These are phyloP conservation scores for Heterobasidion occidentale DNA, from an alignment of 1,284 basidiomycete genomes.

Conservation along the genomic window DNA sequence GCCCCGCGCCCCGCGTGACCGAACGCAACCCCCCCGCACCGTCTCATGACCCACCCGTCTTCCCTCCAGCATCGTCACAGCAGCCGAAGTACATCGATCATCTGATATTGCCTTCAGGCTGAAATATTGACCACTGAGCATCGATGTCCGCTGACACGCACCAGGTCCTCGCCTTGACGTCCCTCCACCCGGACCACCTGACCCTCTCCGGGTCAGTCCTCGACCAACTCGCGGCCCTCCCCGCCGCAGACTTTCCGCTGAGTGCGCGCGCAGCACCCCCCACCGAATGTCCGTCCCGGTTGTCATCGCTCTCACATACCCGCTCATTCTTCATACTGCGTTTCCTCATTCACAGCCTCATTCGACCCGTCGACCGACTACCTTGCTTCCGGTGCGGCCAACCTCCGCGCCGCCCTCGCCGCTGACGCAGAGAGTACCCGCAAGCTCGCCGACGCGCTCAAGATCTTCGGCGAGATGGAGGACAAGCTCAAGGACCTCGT, in stretches of 20 bases:
- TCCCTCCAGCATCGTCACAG: constrained; percentile 30
- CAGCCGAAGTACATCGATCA: constrained; percentile 25
- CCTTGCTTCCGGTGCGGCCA: constrained; percentile 24
- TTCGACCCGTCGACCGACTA: constrained; percentile 19
- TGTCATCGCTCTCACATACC: neutral
- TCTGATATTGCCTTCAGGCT: neutral
- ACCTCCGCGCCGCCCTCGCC: constrained; percentile 26
- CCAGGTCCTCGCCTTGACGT: constrained; percentile 34
- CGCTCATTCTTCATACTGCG: constrained; percentile 2
- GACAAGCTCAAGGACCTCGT: constrained; percentile 28
- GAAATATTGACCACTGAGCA: neutral
- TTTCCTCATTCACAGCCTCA: neutral
- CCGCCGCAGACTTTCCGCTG: neutral
- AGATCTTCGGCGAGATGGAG: constrained; percentile 36
- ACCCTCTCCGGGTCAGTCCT: constrained; percentile 38
- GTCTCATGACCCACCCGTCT: neutral
- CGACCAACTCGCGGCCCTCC: constrained; percentile 27
- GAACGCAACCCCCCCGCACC: neutral
- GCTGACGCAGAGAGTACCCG: constrained; percentile 30
- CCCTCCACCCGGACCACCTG: constrained; percentile 35
- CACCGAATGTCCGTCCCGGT: neutral
- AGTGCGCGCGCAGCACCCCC: neutral
- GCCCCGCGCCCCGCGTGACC: neutral
- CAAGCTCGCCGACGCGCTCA: constrained; percentile 35
- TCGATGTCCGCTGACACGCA: neutral